phyloP scores from a whole-genome alignment of 75 land plant genomes.

The Chamaecyparis obtusa region DNA sequence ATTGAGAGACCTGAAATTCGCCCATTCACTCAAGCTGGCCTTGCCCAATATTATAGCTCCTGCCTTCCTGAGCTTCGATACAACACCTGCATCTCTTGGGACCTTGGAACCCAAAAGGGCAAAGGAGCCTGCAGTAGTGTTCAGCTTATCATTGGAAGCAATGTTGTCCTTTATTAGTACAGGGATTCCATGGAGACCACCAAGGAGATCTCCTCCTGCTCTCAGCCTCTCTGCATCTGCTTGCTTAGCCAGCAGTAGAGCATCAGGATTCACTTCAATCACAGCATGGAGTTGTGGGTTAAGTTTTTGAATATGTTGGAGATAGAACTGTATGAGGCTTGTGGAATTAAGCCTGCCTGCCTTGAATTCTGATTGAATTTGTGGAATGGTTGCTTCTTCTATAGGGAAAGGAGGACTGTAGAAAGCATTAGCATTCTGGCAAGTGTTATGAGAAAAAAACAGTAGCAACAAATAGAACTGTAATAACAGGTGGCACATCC shows the following conservation, averaged over 20 bases:
- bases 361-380: conserved; percentile 10
- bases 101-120: conserved; percentile 51
- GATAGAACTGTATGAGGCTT: conserved; percentile 40
- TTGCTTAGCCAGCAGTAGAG: conserved; percentile 34
- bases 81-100: conserved; percentile 31
- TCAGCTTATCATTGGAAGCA: conserved; percentile 45
- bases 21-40: conserved; percentile 58
- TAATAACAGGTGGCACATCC: neutral
- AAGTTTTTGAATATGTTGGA: conserved; percentile 24
- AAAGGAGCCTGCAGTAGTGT: conserved; percentile 63
- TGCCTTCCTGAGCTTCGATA: conserved; percentile 19
- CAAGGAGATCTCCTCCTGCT: neutral
- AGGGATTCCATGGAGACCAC: conserved; percentile 52
- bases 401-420: neutral
- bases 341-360: conserved; percentile 16
- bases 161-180: conserved; percentile 62
- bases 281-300: conserved; percentile 50
- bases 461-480: neutral
- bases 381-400: conserved; percentile 7
- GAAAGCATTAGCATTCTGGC: neutral
- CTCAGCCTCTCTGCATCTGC: conserved; percentile 45
- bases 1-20: conserved; percentile 11
- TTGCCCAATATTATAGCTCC: conserved; percentile 62
- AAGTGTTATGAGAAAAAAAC: neutral
- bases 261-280: conserved; percentile 69